These are phyloP conservation scores for Xylariaceae sp. DNA, from an alignment of 2,329 filamentous ascomycete genomes.

Conservation along the genomic window DNA sequence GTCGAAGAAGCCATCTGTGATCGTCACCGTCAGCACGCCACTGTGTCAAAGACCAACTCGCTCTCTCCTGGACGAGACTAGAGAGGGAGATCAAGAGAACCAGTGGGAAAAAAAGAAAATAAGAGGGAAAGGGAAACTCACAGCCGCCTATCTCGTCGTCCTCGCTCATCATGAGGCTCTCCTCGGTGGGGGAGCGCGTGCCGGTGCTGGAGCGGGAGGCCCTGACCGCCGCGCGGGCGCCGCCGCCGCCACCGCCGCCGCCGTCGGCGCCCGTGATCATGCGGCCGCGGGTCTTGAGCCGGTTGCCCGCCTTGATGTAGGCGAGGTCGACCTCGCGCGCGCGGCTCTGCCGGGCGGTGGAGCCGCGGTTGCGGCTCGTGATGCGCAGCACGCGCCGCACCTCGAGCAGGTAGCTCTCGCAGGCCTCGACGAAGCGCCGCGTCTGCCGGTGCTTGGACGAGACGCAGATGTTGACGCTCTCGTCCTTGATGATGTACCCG, in stretches of 20 bases:
- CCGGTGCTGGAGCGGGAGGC: conserved; percentile 35
- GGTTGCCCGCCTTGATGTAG: conserved; percentile 27
- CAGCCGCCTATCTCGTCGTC: conserved; percentile 89
- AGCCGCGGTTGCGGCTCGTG: conserved; percentile 39
- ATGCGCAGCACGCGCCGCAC: conserved; percentile 76
- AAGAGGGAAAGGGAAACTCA: conserved; percentile 45
- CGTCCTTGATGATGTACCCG: conserved; percentile 97
- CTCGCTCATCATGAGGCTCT: conserved; percentile 67
- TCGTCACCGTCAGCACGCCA: background rate
- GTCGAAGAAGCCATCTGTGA: conserved; percentile 92
- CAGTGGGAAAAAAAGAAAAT: background rate
- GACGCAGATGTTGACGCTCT: conserved; percentile 82
- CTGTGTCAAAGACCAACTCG: background rate
- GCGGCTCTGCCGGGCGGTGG: conserved; percentile 36
- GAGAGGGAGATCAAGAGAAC: background rate
- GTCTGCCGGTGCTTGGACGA: conserved; percentile 93
- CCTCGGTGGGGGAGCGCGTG: conserved; percentile 55
- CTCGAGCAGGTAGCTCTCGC: conserved; percentile 87
- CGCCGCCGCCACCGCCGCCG: too few relatives aligned
- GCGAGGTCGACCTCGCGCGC: conserved; percentile 45
- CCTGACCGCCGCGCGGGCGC: too few relatives aligned
- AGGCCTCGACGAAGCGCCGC: conserved; percentile 75
- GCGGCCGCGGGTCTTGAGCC: conserved; percentile 65
- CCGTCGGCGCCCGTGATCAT: conserved; percentile 55
- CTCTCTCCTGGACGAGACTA: too few relatives aligned